Percentiles rank a stretch among this genome's conserved stretches.
These are phyloP conservation scores for Penstemon newberryi DNA, from an alignment of 257 asterid species.

Conservation along the genomic window DNA sequence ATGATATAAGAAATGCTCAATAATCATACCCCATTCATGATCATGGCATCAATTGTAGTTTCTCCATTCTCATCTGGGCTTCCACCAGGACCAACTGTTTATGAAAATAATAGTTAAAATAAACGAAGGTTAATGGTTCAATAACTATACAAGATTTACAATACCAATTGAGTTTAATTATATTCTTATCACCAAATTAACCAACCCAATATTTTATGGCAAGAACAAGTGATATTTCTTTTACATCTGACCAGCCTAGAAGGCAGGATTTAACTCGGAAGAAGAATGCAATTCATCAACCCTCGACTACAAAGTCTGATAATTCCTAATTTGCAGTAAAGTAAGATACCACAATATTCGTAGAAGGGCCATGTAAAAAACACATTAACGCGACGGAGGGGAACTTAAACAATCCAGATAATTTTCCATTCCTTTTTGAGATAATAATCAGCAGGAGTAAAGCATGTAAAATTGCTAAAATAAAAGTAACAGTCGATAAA, in stretches of 20 bases:
- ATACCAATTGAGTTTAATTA: background rate
- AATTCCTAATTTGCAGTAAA: too few species aligned
- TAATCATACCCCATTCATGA: slow-evolving; percentile 86
- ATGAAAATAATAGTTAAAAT: slow-evolving; percentile 19
- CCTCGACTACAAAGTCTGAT: background rate
- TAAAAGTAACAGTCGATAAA: background rate
- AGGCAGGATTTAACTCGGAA: slow-evolving; percentile 8
- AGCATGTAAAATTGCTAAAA: background rate
- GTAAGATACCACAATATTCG: background rate
- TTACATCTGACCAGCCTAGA: background rate
- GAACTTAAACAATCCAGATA: background rate
- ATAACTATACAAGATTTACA: background rate
- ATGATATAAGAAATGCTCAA: slow-evolving; percentile 16
- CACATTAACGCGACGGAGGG: background rate
- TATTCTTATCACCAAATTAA: slow-evolving; percentile 3
- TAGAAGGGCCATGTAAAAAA: background rate
- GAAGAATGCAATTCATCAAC: background rate
- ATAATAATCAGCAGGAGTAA: background rate
- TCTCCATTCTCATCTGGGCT: slow-evolving; percentile 99
- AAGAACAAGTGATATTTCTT: slow-evolving; percentile 1
- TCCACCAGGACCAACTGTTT: slow-evolving; percentile 98
- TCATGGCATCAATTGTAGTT: slow-evolving; percentile 91
- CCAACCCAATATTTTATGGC: background rate
- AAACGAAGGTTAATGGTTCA: slow-evolving; percentile 9
- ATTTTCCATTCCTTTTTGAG: too few species aligned